phyloP scores from a whole-genome alignment of 345 rosid genomes.

The Sisymbrium irio region DNA sequence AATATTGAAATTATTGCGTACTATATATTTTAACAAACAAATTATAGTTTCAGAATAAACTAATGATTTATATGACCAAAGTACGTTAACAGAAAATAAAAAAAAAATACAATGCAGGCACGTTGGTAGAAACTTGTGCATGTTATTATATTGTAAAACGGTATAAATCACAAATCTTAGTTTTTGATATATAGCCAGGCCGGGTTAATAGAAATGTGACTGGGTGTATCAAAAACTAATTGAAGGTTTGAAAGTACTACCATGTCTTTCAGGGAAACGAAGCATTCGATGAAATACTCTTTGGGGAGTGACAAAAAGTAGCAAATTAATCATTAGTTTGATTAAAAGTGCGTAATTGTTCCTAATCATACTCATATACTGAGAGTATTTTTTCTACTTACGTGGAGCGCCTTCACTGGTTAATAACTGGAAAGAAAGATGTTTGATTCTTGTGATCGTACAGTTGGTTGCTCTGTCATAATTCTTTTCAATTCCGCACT shows the following conservation, averaged over 20 bases:
- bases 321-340: slow-evolving; percentile 15
- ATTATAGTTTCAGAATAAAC: neutral
- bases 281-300: neutral
- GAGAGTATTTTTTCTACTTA: slow-evolving; percentile 16
- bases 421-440: neutral
- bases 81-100: neutral
- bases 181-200: neutral
- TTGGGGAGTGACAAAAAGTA: slow-evolving; percentile 12
- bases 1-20: neutral
- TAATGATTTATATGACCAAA: neutral
- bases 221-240: neutral
- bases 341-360: slow-evolving; percentile 30
- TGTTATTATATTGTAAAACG: neutral
- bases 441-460: slow-evolving; percentile 2
- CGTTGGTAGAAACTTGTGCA: neutral
- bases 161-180: neutral
- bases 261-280: neutral
- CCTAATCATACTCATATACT: slow-evolving; percentile 19
- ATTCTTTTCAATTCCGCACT: slow-evolving; percentile 19
- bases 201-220: neutral
- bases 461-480: slow-evolving; percentile 21
- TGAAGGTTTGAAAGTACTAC: neutral
- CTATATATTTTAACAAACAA: neutral
- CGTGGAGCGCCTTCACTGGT: slow-evolving; percentile 25
- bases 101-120: neutral